Base-by-base conservation (phyloP, 2,329 filamentous ascomycete species). In the Coniochaeta sp. region DNA sequence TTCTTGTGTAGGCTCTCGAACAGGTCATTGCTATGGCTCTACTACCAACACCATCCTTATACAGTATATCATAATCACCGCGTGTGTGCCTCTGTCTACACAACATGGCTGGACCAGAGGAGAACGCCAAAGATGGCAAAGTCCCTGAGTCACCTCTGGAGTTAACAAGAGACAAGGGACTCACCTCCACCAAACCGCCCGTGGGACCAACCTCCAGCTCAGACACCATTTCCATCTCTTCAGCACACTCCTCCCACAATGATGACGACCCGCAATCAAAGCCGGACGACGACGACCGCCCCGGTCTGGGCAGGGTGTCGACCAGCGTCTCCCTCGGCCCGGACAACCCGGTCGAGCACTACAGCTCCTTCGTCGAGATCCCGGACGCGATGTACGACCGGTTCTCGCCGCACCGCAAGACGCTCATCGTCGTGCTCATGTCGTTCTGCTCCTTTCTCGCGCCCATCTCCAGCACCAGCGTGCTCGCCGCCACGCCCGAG, bases 361-460 rank as follows among this genome's bases (percentile, higher is more conserved):
- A 57, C 55, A 60, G 56, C 38, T 66, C 63, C 48, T 61, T 51
- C 52, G 53, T 61, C 46, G 69, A 74, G 53, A 60, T 75, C 26
- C 71, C 72, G 12, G 79, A 83, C 59, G 73, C 74, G 50, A 65
- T 81, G n/a, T 92, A 91, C 70, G 76, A 85, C 59, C 76, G 77
- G 16, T 77, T 91, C 55, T 77, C 83, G 0, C 67, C 69, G 3
- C 68, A 71, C 14, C 78, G 83, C 35, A 94, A 92, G 66, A 63
- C 75, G 3, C 61, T 82, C 55, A 87, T 92, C 50, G 84, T 90
- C 14, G 71, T 73, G 9, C 76, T 91, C 6, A 69, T 91, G 50
- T 85, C 86, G 0, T 88, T 85, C 62, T 90, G 86, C 67, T 82
- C 85, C 24, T 89, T 92, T 56, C 72, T 92, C 42, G 83, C 88